phyloP scores from a whole-genome alignment of 768 basidiomycete genomes.

The Aureoboletus auriporus region DNA sequence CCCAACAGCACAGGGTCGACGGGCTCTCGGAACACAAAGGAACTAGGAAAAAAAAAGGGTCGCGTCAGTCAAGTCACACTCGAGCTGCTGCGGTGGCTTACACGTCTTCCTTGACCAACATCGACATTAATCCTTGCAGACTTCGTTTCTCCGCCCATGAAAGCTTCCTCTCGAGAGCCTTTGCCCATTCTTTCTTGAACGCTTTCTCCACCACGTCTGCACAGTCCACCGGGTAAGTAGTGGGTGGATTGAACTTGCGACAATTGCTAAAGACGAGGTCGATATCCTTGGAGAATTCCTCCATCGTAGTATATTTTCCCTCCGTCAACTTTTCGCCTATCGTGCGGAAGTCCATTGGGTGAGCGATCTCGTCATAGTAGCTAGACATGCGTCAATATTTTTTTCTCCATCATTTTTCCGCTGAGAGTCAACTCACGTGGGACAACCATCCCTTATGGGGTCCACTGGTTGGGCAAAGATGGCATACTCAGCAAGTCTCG shows the following conservation, averaged over 20 bases:
- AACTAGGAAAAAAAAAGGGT: conserved; percentile 35
- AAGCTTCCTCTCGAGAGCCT: conserved; percentile 67
- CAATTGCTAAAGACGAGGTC: conserved; percentile 87
- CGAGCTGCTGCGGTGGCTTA: conserved; percentile 28
- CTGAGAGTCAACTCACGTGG: conserved; percentile 60
- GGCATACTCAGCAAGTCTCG: conserved; percentile 58
- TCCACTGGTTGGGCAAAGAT: conserved; percentile 86
- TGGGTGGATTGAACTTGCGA: conserved; percentile 85
- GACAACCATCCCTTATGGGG: conserved; percentile 77
- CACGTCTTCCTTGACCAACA: conserved; percentile 65
- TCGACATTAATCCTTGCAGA: conserved; percentile 64
- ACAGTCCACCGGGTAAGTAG: conserved; percentile 67
- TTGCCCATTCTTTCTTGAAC: conserved; percentile 87
- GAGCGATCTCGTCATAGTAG: conserved; percentile 85
- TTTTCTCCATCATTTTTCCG: background rate
- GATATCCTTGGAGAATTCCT: conserved; percentile 73
- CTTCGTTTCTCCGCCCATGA: conserved; percentile 77
- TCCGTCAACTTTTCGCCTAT: conserved; percentile 64
- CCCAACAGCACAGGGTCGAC: conserved; percentile 84
- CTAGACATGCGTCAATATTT: conserved; percentile 36
- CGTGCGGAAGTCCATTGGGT: conserved; percentile 94
- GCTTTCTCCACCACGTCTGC: conserved; percentile 70
- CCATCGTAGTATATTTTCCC: conserved; percentile 74
- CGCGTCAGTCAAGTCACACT: background rate
- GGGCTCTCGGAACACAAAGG: conserved; percentile 75